These are phyloP conservation scores for Podaxis pistillaris DNA, from an alignment of 768 basidiomycete species.

Conservation along the genomic window DNA sequence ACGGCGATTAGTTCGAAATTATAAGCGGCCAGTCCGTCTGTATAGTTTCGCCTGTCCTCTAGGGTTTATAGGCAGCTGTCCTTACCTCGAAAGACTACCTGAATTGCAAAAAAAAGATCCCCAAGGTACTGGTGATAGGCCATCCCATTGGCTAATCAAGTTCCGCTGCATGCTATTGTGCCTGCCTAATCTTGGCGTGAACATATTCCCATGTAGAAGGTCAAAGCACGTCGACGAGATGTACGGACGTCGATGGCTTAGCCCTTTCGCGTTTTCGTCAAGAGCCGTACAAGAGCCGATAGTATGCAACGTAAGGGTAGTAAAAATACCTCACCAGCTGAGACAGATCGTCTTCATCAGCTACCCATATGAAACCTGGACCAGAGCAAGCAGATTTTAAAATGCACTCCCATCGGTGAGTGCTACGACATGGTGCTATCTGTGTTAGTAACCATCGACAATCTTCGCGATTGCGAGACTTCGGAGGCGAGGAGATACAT, in stretches of 20 bases:
- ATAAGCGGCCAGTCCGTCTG: background rate
- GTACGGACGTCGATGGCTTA: background rate
- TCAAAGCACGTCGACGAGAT: background rate
- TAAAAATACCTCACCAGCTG: background rate
- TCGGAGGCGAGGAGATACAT: background rate
- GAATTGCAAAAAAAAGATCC: too few relatives aligned
- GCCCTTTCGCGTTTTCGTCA: background rate
- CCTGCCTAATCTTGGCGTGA: background rate
- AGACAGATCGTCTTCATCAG: background rate
- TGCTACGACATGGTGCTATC: background rate
- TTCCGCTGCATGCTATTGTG: too few relatives aligned
- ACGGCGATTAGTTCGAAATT: background rate
- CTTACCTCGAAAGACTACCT: too few relatives aligned
- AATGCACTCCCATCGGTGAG: background rate
- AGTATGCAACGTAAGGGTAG: background rate
- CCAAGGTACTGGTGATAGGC: too few relatives aligned
- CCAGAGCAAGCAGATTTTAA: background rate
- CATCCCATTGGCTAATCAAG: too few relatives aligned
- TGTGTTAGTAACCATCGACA: background rate
- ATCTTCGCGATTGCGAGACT: background rate
- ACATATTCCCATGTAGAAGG: background rate
- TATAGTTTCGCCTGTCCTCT: too few relatives aligned
- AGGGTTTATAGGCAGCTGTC: too few relatives aligned
- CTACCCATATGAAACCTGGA: background rate
- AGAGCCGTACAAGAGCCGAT: constrained; percentile 7